Evolutionary conservation across 768 basidiomycete genomes (phyloP).

Genomic region (Coprinellus micaceus): DNA sequence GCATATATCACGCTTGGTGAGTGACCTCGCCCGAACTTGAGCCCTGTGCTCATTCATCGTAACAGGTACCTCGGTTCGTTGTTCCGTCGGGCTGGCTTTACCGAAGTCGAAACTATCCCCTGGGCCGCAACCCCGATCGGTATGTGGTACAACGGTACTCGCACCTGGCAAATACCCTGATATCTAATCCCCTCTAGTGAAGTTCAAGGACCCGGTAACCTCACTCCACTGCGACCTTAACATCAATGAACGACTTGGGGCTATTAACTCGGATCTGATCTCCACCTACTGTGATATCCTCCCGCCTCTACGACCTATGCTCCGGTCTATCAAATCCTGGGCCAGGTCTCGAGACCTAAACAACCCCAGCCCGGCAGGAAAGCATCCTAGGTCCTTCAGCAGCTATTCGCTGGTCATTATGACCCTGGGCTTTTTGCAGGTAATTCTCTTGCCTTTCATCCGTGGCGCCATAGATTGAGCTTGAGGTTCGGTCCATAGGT

Average conservation of each 20-base stretch:
- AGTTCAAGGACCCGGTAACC: slow-evolving; percentile 42
- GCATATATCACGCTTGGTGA: slow-evolving; percentile 27
- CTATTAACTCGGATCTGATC: slow-evolving; percentile 48
- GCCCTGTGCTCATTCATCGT: too few relatives aligned
- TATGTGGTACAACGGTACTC: too few relatives aligned
- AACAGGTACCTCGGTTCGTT: too few relatives aligned
- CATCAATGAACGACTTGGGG: slow-evolving; percentile 59
- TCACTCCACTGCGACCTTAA: slow-evolving; percentile 52
- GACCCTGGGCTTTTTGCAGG: slow-evolving; percentile 60
- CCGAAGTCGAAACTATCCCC: slow-evolving; percentile 25
- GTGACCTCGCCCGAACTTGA: too few relatives aligned
- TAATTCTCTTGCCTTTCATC: slow-evolving; percentile 16
- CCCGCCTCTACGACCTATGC: slow-evolving; percentile 41
- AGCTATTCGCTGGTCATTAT: slow-evolving; percentile 62
- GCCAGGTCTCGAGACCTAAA: slow-evolving; percentile 53
- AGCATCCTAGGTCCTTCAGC: slow-evolving; percentile 41
- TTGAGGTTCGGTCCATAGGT: slow-evolving; percentile 36
- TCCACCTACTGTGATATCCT: slow-evolving; percentile 45
- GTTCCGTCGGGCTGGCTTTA: slow-evolving; percentile 39
- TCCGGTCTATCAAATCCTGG: slow-evolving; percentile 56
- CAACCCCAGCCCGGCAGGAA: slow-evolving; percentile 27
- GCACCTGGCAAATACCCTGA: too few relatives aligned
- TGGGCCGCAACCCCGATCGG: slow-evolving; percentile 43
- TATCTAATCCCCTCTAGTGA: slow-evolving; percentile 46
- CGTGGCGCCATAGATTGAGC: too few relatives aligned